Base-by-base conservation (phyloP, 768 basidiomycete genomes). In the Serendipita indica region DNA sequence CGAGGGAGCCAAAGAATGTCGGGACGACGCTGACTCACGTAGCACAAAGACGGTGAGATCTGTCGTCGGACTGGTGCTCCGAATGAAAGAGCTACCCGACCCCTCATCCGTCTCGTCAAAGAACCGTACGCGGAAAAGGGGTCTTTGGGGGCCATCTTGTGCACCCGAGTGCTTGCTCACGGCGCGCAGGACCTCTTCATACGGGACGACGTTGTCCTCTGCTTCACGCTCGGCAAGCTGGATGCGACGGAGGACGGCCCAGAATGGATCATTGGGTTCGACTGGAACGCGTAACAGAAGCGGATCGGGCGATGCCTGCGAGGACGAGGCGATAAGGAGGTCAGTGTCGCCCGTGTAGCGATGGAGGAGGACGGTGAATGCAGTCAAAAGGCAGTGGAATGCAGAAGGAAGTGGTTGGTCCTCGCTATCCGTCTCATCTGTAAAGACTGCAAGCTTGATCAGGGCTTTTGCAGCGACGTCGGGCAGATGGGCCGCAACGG, bases 321-420 rank as follows among this genome's bases (percentile, higher is more conserved):
- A 84, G 14, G 90, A 92, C 2, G 88, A 89, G 33, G 86, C 91
- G 65, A 99, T 85, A 60, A 96, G 78, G 62, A 99, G 76, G 65
- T 96, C 91, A 27, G 83, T 92, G 68, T 99, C 96, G 37, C 89
- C 93, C 0, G 96, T 97, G 72, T 91, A 96, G 39, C 94, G 78
- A 72, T 97, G 91, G 12, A 99, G 74, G 54, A 98, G 75, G 20
- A 94, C 84, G 10, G 81, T 78, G 71, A 99, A 96, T 0, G 94
- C 85, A n/a, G 96, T 80, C 39, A 97, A 76, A 43, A 97, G 79
- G 25, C 97, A 75, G 66, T 97, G 91, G 68, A 93, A 97, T 0
- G 87, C 84, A 2, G 93, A 88, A 2, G 92, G 83, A 39, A 77
- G 70, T 39, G 69, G 74, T 59, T 62, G 79, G 25, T 79, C 79